These are phyloP conservation scores for Mortierella antarctica DNA, from an alignment of 192 early-diverging fungal species.

Conservation along the genomic window DNA sequence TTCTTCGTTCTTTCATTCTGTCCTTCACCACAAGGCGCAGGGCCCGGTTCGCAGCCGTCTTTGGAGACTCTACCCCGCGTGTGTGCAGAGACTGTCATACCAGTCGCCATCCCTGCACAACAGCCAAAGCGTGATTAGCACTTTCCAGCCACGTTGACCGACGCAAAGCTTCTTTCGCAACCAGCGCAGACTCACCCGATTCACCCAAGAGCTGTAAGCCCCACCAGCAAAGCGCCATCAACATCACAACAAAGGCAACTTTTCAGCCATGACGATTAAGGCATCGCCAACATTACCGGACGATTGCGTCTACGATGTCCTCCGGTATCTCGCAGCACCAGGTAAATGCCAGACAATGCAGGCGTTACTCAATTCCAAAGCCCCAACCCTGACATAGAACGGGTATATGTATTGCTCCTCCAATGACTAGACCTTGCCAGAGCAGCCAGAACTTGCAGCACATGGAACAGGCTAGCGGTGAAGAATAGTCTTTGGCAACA, in stretches of 20 bases:
- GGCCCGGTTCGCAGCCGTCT: no score
- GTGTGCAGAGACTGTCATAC: no score
- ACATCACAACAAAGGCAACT: not conserved
- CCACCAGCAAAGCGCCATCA: not conserved
- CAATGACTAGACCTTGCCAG: conserved; percentile 24
- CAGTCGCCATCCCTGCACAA: no score
- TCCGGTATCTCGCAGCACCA: conserved; percentile 29
- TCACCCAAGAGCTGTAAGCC: not conserved
- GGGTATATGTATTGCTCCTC: not conserved
- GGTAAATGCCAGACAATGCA: conserved; percentile 6
- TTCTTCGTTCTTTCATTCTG: no score
- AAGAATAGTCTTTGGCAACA: conserved; percentile 46
- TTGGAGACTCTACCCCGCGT: no score
- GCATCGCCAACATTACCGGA: conserved; percentile 16
- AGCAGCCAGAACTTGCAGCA: conserved; percentile 18
- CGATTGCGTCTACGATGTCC: conserved; percentile 42
- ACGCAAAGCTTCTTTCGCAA: no score
- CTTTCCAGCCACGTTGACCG: no score
- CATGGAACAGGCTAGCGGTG: conserved; percentile 26
- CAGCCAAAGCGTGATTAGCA: no score
- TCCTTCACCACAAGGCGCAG: no score
- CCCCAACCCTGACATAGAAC: not conserved
- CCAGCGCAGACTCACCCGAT: not conserved
- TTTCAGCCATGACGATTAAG: not conserved
- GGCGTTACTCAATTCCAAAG: not conserved